A percentile compares a stretch with the other conserved stretches of the same genome.
Conservation (phyloP, 108 stramenopile species). For the Cyclotella baltica region DNA sequence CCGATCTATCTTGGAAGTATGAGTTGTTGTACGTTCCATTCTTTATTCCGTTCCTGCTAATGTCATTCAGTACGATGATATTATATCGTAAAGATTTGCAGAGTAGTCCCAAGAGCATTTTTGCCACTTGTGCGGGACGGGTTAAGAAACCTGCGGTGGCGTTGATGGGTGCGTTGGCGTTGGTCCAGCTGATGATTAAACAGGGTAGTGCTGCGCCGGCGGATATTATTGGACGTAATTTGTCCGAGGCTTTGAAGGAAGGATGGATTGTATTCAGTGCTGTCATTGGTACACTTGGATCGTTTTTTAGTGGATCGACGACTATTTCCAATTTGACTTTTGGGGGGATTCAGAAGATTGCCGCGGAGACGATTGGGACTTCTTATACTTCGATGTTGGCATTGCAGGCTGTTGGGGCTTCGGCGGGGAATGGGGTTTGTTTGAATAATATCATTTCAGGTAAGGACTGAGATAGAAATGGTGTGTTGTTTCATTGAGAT, state of each 20-base stretch:
- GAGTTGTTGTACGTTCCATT: constrained; percentile 73
- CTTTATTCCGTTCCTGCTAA: constrained; percentile 66
- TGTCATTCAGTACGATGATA: constrained; percentile 59
- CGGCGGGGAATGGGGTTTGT: constrained; percentile 76
- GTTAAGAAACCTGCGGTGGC: constrained; percentile 64
- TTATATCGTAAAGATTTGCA: constrained; percentile 58
- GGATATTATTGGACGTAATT: constrained; percentile 57
- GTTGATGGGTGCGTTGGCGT: constrained; percentile 58
- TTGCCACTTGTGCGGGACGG: constrained; percentile 39
- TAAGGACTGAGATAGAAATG: constrained; percentile 61
- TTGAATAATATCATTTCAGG: constrained; percentile 73
- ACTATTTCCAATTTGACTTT: constrained; percentile 77
- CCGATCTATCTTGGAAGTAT: constrained; percentile 68
- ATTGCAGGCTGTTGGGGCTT: constrained; percentile 67
- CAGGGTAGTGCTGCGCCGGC: constrained; percentile 59
- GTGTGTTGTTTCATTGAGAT: constrained; percentile 58
- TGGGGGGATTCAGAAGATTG: constrained; percentile 65
- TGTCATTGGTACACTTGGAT: constrained; percentile 61
- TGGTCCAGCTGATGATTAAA: constrained; percentile 68
- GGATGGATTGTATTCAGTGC: constrained; percentile 68
- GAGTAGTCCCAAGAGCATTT: constrained; percentile 36
- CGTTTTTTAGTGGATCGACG: constrained; percentile 72
- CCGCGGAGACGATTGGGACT: constrained; percentile 63
- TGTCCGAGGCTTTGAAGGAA: constrained; percentile 60
- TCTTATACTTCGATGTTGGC: constrained; percentile 62